A percentile compares a stretch with the other conserved stretches of the same genome.
phyloP scores from a whole-genome alignment of 2,329 filamentous ascomycete species.

The Helotiales sp. region DNA sequence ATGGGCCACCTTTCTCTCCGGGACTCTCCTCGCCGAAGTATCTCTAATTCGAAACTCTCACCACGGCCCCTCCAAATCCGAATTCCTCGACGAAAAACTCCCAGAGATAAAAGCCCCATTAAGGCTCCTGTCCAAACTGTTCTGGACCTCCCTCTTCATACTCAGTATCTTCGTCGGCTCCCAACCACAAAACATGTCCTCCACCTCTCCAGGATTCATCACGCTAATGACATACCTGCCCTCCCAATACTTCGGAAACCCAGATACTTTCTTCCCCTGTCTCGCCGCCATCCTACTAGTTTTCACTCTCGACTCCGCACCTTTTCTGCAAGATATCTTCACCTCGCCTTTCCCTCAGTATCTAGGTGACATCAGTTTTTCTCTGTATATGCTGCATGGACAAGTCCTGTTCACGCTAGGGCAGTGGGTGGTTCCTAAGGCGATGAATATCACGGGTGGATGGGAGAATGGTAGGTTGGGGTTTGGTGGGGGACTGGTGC shows the following conservation, averaged over 20 bases:
- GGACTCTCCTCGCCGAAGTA: background rate
- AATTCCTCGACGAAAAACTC: background rate
- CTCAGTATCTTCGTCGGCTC: background rate
- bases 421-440: background rate
- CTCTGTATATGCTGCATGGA: background rate
- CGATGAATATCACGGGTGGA: background rate
- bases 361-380: background rate
- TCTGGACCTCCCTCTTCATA: background rate
- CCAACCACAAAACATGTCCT: background rate
- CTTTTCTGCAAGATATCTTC: background rate
- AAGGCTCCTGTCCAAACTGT: background rate
- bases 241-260: background rate
- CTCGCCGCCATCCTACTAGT: background rate
- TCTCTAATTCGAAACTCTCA: background rate
- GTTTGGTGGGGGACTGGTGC: background rate
- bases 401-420: slow-evolving; percentile 1
- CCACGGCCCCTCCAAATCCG: background rate
- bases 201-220: background rate
- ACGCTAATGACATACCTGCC: background rate
- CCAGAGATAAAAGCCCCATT: background rate
- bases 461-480: background rate
- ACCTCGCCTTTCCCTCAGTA: background rate
- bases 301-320: background rate
- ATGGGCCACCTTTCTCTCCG: background rate
- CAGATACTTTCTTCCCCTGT: background rate